A percentile compares a stretch with the other conserved stretches of the same genome.
These are phyloP conservation scores for Helminthosporium solani DNA, from an alignment of 2,329 filamentous ascomycete genomes.

Conservation along the genomic window DNA sequence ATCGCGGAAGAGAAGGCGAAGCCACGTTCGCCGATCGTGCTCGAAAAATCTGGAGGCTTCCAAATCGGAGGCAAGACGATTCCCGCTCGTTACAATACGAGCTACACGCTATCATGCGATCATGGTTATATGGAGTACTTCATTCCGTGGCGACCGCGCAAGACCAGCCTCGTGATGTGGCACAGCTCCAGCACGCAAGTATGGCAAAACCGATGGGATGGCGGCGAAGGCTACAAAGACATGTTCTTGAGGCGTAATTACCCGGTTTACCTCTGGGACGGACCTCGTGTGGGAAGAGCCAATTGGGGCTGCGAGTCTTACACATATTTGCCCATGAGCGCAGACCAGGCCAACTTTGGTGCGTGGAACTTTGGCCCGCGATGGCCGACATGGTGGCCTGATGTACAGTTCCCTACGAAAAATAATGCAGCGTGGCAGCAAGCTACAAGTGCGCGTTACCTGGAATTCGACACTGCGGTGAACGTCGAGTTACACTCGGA, in stretches of 20 bases:
- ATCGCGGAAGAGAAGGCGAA: not conserved
- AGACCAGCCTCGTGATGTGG: slow-evolving; percentile 28
- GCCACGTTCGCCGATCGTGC: slow-evolving; percentile 17
- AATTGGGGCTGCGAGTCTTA: slow-evolving; percentile 25
- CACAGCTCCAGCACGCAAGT: slow-evolving; percentile 28
- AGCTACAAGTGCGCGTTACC: slow-evolving; percentile 24
- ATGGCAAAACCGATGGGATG: slow-evolving; percentile 30
- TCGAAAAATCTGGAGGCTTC: slow-evolving; percentile 24
- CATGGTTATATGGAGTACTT: slow-evolving; percentile 34
- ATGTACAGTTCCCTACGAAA: slow-evolving; percentile 23
- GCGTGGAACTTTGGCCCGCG: slow-evolving; percentile 26
- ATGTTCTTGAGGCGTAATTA: slow-evolving; percentile 27
- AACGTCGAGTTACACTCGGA: slow-evolving; percentile 24
- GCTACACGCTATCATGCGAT: slow-evolving; percentile 27
- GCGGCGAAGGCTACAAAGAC: slow-evolving; percentile 29
- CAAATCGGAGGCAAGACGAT: slow-evolving; percentile 25
- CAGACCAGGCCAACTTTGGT: slow-evolving; percentile 23
- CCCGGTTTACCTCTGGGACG: slow-evolving; percentile 30
- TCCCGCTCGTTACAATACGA: slow-evolving; percentile 9
- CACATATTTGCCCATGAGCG: slow-evolving; percentile 14
- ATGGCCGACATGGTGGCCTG: slow-evolving; percentile 21
- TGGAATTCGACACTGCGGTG: slow-evolving; percentile 23
- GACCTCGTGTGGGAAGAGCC: slow-evolving; percentile 25
- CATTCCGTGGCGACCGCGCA: slow-evolving; percentile 22
- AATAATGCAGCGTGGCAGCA: slow-evolving; percentile 22